Conservation (phyloP, 1,284 basidiomycete species). For the Boletus austroedulis region DNA sequence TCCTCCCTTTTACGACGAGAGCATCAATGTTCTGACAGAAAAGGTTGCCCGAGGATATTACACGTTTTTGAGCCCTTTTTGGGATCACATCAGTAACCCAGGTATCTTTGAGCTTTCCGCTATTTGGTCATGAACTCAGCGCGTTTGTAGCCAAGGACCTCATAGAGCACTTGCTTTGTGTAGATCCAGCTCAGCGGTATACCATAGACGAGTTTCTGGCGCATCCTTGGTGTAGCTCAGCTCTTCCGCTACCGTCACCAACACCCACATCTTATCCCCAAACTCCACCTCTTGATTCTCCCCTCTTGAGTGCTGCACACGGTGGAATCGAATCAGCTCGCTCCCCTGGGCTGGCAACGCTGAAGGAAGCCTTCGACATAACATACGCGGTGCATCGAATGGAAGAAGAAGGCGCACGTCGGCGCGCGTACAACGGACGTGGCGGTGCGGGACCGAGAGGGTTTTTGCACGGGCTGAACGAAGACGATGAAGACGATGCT, state of each 20-base stretch:
- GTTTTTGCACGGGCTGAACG: constrained; percentile 85
- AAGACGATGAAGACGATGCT: constrained; percentile 74
- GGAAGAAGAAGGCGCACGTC: constrained; percentile 94
- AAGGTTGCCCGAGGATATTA: constrained; percentile 98
- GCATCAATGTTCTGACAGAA: constrained; percentile 96
- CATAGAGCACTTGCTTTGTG: constrained; percentile 92
- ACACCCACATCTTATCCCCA: constrained; percentile 53
- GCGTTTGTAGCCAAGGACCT: constrained; percentile 82
- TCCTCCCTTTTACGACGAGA: constrained; percentile 99
- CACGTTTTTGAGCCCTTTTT: constrained; percentile 99
- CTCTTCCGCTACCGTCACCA: constrained; percentile 56
- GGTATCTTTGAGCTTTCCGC: constrained; percentile 47
- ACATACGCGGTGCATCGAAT: constrained; percentile 99
- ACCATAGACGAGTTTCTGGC: constrained; percentile 98
- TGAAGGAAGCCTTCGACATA: constrained; percentile 99
- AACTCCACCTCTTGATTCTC: constrained; percentile 80
- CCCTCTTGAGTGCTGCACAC: constrained; percentile 79
- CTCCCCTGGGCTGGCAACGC: constrained; percentile 85
- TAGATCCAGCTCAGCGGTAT: constrained; percentile 92
- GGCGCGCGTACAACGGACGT: constrained; percentile 74
- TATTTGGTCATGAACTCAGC: constrained; percentile 11
- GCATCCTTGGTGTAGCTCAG: constrained; percentile 91
- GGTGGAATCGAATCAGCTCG: constrained; percentile 71
- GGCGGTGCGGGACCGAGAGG: constrained; percentile 79
- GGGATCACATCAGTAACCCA: constrained; percentile 90